These are phyloP conservation scores for Phoma sp. DNA, from an alignment of 2,329 filamentous ascomycete species.

Conservation along the genomic window DNA sequence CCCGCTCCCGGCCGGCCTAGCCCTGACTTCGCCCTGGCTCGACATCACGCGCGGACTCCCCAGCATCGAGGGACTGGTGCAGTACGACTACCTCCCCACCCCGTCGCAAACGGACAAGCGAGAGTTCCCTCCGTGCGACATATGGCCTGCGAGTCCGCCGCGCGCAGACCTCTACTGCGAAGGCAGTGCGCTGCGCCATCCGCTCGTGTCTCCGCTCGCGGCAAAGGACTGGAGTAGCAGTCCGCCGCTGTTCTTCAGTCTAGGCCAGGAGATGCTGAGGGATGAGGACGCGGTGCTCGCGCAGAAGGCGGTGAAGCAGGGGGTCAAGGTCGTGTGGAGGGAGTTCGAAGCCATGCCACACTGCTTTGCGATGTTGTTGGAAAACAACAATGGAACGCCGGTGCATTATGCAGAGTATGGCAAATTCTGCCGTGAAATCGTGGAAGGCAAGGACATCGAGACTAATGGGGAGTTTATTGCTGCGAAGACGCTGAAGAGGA, in stretches of 20 bases:
- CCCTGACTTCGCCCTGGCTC: conserved; percentile 71
- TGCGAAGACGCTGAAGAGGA: conserved; percentile 41
- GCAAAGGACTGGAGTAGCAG: conserved; percentile 64
- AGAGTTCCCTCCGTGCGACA: conserved; percentile 56
- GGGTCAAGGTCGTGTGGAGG: conserved; percentile 68
- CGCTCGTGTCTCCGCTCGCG: conserved; percentile 69
- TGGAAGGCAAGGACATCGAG: conserved; percentile 26
- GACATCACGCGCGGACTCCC: conserved; percentile 71
- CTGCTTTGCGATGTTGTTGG: conserved; percentile 61
- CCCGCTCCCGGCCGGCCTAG: conserved; percentile 70
- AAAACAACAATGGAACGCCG: conserved; percentile 34
- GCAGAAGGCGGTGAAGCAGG: conserved; percentile 60
- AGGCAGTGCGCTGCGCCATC: conserved; percentile 61
- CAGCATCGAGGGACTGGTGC: conserved; percentile 58
- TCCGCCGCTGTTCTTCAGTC: conserved; percentile 71
- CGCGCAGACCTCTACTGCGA: conserved; percentile 58
- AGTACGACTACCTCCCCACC: conserved; percentile 69
- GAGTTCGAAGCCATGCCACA: conserved; percentile 85
- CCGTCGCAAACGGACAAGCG: conserved; percentile 46
- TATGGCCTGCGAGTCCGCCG: conserved; percentile 55
- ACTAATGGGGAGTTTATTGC: conserved; percentile 35
- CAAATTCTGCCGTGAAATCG: conserved; percentile 39
- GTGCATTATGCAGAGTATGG: conserved; percentile 49
- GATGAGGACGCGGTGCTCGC: conserved; percentile 72
- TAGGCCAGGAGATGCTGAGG: conserved; percentile 73